These are phyloP conservation scores for Solanum virginianum DNA, from an alignment of 257 asterid genomes.

Conservation along the genomic window DNA sequence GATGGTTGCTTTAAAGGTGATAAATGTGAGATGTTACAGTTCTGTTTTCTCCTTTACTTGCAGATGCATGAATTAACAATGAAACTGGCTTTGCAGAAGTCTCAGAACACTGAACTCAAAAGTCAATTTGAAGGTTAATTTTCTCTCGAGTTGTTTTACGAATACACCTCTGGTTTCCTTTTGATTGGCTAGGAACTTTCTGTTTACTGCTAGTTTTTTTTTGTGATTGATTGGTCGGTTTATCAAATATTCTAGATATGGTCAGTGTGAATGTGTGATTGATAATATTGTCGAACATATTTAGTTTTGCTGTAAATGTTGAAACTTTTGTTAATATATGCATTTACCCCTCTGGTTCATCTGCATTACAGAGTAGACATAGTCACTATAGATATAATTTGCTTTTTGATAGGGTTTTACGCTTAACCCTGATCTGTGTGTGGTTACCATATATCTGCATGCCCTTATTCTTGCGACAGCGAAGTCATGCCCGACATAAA, in stretches of 20 bases:
- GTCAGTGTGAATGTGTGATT: not conserved
- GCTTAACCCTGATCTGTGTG: not conserved
- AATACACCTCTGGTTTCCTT: not conserved
- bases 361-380: not conserved
- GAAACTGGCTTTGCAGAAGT: slow-evolving; percentile 72
- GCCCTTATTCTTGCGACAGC: not conserved
- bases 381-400: not conserved
- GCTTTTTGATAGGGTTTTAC: not conserved
- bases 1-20: not conserved
- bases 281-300: not conserved
- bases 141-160: not conserved
- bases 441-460: not conserved
- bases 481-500: not conserved
- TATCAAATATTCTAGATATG: not conserved
- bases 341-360: not conserved
- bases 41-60: not conserved
- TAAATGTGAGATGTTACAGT: not conserved
- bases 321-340: not conserved
- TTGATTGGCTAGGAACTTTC: not conserved
- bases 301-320: not conserved
- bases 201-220: not conserved
- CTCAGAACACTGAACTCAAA: slow-evolving; percentile 75
- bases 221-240: not conserved
- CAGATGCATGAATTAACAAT: slow-evolving; percentile 82
- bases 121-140: slow-evolving; percentile 70